Evolutionary conservation across 495 filamentous ascomycete genomes (phyloP), one percentile per base, ranked within the genome.

Genomic region (Xylaria scruposa): DNA sequence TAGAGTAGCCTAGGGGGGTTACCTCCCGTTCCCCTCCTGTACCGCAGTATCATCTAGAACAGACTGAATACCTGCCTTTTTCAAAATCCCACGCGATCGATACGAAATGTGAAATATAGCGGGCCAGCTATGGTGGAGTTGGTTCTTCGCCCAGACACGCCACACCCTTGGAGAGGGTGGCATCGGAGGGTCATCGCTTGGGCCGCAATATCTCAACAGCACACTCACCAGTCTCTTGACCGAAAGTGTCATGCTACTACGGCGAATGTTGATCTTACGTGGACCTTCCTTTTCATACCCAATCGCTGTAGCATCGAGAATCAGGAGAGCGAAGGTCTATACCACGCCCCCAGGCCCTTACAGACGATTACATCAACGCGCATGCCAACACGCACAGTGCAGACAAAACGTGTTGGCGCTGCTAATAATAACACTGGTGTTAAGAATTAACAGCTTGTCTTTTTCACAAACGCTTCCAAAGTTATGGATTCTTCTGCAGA

Each of bases 91-190:
- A 53, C 68, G 44, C 26, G 56, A 70, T 53, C 70, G 56, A 26
- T 59, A 67, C 38, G 62, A 51, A 60, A 21, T 67, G 40, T 69
- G 51, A 65, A 63, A 19, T 56, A 63, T 7, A 61, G 67, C 68
- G 60, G 69, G 33, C 69, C 69, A 36, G 44, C 73, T 53, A 68
- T 65, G 72, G 77, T 75, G 74, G 74, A 78, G 76, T 75, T 73
- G 68, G 63, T 67, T 61, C 68, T 69, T 67, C 70, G 71, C 70
- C 72, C 63, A 68, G 73, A 67, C 61, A 74, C 74, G 77, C 74
- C 77, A 79, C 75, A 47, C 66, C 70, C 75, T 75, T 66, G 69
- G 77, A 75, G 75, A 74, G 71, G 64, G 71, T 69, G 71, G 64
- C 44, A 72, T 67, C 54, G 53, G 65, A 63, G 71, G 61, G 47